Conservation (phyloP, 2,329 filamentous ascomycete species). For the Fusarium coicis region DNA sequence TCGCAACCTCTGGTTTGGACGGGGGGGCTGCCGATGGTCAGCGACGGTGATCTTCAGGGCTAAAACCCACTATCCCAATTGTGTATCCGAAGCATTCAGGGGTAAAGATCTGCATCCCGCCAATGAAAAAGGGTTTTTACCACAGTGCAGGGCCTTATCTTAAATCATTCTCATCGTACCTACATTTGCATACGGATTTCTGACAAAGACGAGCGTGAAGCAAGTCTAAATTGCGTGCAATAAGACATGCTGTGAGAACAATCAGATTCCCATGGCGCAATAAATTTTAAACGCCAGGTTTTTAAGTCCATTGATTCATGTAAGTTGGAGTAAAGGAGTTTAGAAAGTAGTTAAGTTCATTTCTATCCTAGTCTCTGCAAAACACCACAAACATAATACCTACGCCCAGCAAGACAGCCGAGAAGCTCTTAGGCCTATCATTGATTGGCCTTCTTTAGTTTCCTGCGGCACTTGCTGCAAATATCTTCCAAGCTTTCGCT, state of each 20-base stretch:
- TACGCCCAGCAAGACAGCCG: accelerated
- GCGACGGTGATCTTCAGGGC: not conserved
- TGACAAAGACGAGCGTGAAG: accelerated
- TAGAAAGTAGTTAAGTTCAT: accelerated
- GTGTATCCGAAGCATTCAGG: not conserved
- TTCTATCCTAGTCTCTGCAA: not conserved
- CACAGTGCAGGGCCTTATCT: not conserved
- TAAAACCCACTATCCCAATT: not conserved
- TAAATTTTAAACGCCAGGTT: not conserved
- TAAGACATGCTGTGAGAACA: accelerated
- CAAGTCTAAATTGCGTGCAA: accelerated
- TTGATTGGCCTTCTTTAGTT: not conserved
- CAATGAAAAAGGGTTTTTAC: not conserved
- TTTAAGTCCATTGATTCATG: accelerated
- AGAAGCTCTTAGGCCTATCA: accelerated
- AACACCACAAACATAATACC: accelerated
- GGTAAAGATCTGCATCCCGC: not conserved
- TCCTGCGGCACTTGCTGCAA: not conserved
- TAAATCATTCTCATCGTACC: no score
- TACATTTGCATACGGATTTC: not conserved
- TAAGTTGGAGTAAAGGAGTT: accelerated
- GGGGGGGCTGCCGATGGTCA: not conserved
- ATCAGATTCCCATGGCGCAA: accelerated
- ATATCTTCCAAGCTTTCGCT: not conserved
- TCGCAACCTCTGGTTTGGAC: not conserved